phyloP scores from a whole-genome alignment of 2,329 filamentous ascomycete genomes.

The Neonectria faginata region DNA sequence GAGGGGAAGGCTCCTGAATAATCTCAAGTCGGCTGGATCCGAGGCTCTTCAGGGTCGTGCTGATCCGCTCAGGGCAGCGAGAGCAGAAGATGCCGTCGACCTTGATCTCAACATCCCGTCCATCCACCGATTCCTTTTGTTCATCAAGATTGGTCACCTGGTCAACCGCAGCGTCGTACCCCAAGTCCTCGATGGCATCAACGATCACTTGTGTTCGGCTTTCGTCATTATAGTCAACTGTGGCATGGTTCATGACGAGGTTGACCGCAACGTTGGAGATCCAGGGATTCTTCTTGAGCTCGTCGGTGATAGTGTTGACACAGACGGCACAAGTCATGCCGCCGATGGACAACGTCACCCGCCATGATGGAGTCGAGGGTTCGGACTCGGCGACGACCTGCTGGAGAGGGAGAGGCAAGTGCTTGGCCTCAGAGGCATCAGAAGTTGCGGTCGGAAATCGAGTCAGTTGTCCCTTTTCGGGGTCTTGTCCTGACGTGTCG shows the following conservation, averaged over 20 bases:
- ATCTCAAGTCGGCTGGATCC: slow-evolving; percentile 63
- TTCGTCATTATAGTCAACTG: slow-evolving; percentile 63
- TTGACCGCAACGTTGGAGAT: slow-evolving; percentile 71
- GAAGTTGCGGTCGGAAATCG: slow-evolving; percentile 27
- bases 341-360: slow-evolving; percentile 69
- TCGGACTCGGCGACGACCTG: slow-evolving; percentile 35
- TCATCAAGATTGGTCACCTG: slow-evolving; percentile 58
- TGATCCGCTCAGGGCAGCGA: slow-evolving; percentile 73
- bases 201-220: slow-evolving; percentile 50
- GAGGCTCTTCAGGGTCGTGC: slow-evolving; percentile 65
- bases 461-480: slow-evolving; percentile 27
- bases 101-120: slow-evolving; percentile 71
- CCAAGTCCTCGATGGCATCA: slow-evolving; percentile 69
- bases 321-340: slow-evolving; percentile 83
- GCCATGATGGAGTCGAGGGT: slow-evolving; percentile 51
- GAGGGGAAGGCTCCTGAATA: slow-evolving; percentile 64
- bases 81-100: slow-evolving; percentile 81
- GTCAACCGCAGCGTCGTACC: slow-evolving; percentile 73
- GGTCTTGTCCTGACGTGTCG: background rate
- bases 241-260: slow-evolving; percentile 75
- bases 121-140: slow-evolving; percentile 52
- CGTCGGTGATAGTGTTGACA: slow-evolving; percentile 70
- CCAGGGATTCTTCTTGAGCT: slow-evolving; percentile 67
- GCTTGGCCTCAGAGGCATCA: slow-evolving; percentile 16
- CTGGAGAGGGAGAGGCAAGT: slow-evolving; percentile 36